Evolutionary conservation across 2,329 filamentous ascomycete genomes (phyloP), one percentile per base, ranked within the genome.

Genomic region (Diaporthe citriasiana): DNA sequence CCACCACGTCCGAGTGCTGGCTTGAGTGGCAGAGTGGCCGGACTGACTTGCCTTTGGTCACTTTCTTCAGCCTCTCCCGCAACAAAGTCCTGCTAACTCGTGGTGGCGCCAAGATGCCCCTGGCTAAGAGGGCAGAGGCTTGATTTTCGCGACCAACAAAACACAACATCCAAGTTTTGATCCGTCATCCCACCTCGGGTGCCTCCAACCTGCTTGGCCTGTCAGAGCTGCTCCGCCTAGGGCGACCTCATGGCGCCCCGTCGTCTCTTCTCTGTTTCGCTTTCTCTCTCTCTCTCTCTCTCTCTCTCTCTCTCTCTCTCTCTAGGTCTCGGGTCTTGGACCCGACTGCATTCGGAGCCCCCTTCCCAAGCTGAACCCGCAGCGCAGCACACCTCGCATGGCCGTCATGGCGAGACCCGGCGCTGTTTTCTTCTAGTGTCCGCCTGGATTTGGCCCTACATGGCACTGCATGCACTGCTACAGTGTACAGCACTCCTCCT

Each of bases 61-160:
- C 50, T 13, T 33, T n/a, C 47, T 51, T 71, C 68, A 71, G 68
- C 68, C 53, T 71, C 68, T 71, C 40, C 55, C 68, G 68, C 68
- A 27, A 45, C 53, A 9, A 50, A 50, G 22, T 27, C 30, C 22
- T 50, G 19, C 45, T n/a, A 35, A 25, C 60, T 66, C 27, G 3
- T 13, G 25, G 42, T 56, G 40, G 69, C 55, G 55, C 63, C 63
- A 66, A 38, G 30, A 65, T 27, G 22, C 65, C 72, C 72, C 72
- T 73, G 72, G 65, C 72, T 71, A 50, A 40, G 56, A 51, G 45
- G 45, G 4, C 45, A 25, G 45, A 66, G 45, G 63, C 63, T 66
- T 66, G 63, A 38, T 51, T 40, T 66, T 66, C 30, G 63, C 45
- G 63, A 66, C 63, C 45, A 35, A 27, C 45, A 25, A 51, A 66